phyloP scores from a whole-genome alignment of 257 asterid genomes.

The Capsicum chinense region DNA sequence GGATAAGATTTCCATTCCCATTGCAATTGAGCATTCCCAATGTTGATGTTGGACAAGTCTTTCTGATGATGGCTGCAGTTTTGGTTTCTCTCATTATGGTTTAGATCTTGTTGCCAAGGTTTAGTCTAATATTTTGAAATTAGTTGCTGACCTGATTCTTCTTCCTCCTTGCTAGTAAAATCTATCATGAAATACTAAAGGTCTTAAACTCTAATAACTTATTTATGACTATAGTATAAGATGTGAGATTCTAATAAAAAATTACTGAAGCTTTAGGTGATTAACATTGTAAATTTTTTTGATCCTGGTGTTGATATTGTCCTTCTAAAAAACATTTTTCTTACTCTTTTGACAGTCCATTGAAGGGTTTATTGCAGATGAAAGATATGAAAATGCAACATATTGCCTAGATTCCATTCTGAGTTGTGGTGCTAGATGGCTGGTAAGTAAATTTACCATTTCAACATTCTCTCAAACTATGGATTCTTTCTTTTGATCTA shows the following conservation, averaged over 20 bases:
- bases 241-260: background rate
- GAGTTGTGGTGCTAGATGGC: constrained; percentile 96
- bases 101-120: background rate
- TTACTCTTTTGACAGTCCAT: constrained; percentile 60
- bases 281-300: background rate
- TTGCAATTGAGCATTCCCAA: constrained; percentile 55
- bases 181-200: background rate
- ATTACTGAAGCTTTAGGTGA: background rate
- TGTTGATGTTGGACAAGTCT: constrained; percentile 38
- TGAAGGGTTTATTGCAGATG: constrained; percentile 83
- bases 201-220: background rate
- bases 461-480: background rate
- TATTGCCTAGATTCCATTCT: constrained; percentile 70
- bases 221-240: background rate
- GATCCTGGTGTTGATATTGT: background rate
- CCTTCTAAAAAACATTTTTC: background rate
- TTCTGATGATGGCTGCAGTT: constrained; percentile 36
- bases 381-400: constrained; percentile 82
- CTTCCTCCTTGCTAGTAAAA: background rate
- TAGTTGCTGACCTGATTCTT: background rate
- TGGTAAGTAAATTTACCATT: constrained; percentile 48
- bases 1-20: constrained; percentile 59
- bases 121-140: background rate
- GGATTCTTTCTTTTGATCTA: background rate
- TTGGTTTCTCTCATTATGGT: constrained; percentile 34